phyloP scores from a whole-genome alignment of 2,329 filamentous ascomycete genomes.

The Exserohilum turcica region DNA sequence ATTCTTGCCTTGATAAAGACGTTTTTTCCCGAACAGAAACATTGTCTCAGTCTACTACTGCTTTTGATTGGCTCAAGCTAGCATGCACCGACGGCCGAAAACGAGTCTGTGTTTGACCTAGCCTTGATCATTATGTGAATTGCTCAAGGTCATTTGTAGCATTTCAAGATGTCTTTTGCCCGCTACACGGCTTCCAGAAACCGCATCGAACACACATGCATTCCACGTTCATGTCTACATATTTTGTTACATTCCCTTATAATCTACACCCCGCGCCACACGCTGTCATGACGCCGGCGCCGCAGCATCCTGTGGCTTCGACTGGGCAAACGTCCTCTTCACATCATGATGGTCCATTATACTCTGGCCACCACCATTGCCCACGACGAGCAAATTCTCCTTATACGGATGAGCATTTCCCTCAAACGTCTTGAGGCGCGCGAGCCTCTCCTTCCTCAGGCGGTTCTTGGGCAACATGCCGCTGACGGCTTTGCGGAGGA shows the following conservation, averaged over 20 bases:
- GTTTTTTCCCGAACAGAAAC: neutral
- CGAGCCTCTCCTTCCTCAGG: conserved; percentile 83
- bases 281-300: conserved; percentile 27
- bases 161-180: neutral
- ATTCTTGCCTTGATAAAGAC: neutral
- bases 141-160: no score
- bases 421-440: conserved; percentile 92
- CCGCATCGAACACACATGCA: neutral
- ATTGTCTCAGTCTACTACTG: neutral
- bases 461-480: conserved; percentile 99
- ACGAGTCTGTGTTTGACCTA: neutral
- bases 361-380: conserved; percentile 43
- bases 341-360: conserved; percentile 47
- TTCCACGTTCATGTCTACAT: neutral
- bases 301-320: conserved; percentile 21
- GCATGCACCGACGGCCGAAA: neutral
- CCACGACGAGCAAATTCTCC: conserved; percentile 79
- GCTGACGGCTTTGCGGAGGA: conserved; percentile 86
- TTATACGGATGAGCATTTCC: conserved; percentile 90
- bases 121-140: no score
- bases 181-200: neutral
- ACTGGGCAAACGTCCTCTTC: conserved; percentile 42
- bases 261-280: neutral
- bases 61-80: neutral
- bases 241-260: neutral